Base-by-base conservation (phyloP, 2,329 filamentous ascomycete genomes). In the Falciphora oryzae region DNA sequence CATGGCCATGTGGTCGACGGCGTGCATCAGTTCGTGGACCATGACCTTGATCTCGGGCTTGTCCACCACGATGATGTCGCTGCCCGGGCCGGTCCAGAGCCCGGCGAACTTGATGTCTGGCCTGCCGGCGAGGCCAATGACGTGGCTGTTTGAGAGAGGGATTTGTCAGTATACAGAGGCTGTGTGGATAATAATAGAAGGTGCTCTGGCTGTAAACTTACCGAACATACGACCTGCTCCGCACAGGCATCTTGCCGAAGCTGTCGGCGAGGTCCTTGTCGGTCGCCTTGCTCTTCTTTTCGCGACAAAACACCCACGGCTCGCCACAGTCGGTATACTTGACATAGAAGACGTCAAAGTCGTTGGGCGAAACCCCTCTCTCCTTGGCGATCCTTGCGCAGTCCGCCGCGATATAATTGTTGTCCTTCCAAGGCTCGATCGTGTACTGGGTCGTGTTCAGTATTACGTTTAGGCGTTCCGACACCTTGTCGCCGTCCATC, bases 61-160 rank as follows among this genome's bases (percentile, higher is more conserved):
- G 50, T 63, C 61, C 50, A 53, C 44, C 27, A 63, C n/a, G 18
- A 63, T 25, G 53, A 63, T 63, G 53, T 63, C 61, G 32, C 59
- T 61, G 14, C 50, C 61, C 7, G 61, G 61, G 32, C 35, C 38
- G 18, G 50, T 57, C 61, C 61, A 63, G n/a, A 63, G 61, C 25
- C 61, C 61, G 61, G 50, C 61, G 18, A 56, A 56, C 14, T 50
- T 35, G n/a, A 63, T 29, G 29, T 31, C 61, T 4, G 31, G 44
- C 4, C 61, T n/a, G 13, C 56, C 56, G 28, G 61, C 44, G 14
- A 57, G 28, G 29, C 28, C 61, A 5, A 57, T 57, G 14, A 63
- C 38, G 10, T 57, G 44, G 28, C 59, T 61, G 59, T 25, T 27
- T 27, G 32, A 2, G 32, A 61, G 29, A 5, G 6, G 14, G 27